Base-by-base conservation (phyloP, 1,284 basidiomycete genomes). In the Ceratobasidium sp. region DNA sequence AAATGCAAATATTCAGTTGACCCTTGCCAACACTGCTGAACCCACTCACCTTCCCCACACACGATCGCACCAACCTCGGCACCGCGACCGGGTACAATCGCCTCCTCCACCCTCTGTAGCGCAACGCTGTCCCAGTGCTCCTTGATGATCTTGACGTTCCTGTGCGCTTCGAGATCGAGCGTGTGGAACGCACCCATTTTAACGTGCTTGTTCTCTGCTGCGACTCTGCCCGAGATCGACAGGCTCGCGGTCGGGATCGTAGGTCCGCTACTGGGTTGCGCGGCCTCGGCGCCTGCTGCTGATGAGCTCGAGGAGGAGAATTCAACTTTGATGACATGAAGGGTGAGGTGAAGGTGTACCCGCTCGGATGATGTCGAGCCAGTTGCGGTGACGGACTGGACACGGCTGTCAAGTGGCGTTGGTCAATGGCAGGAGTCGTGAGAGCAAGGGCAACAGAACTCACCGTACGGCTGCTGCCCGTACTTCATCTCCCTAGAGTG, bases 31-130 rank as follows among this genome's bases (percentile, higher is more conserved):
- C 71, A 49, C 28, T 63, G 11, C 26, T 66, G 33, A 1, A 35
- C 37, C 1, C 47, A 78, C 83, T 78, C 76, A 89, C 90, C 92
- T 87, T 99, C 98, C 47, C 98, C 97, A 77, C 95, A 95, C 0
- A 99, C 95, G 20, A 99, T 89, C 0, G 98, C 98, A 10, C 94
- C 98, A 0, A 99, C 94, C 83, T 99, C 97, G 1, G 98, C 98
- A 0, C 97, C 95, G 80, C 93, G 88, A 26, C 96, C 96, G n/a
- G 95, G 95, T 64, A 94, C 88, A 76, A 94, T 95, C 45, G 95
- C 90, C 80, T 99, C 98, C 71, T 92, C 87, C 0, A 99, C 90
- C 33, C 97, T 88, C 67, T 92, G 89, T 28, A 94, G 83, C 6
- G 96, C 93, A 71, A 99, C 86, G 76, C 92, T 94, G 82, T 99